Conservation (phyloP, 371 early-diverging fungal species). For the Zychaea mexicana region DNA sequence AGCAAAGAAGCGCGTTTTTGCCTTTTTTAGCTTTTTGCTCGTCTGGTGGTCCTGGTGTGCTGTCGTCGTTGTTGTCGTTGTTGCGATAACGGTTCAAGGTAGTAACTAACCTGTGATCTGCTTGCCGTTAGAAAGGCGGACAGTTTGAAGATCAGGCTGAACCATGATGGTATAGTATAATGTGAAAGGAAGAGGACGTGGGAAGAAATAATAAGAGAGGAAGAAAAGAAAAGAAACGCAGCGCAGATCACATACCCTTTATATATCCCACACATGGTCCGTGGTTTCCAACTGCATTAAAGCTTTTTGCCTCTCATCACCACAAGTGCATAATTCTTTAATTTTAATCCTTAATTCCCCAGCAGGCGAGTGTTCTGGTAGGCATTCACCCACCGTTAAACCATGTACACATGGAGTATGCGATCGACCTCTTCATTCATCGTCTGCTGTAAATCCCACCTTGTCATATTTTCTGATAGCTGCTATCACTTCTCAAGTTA, state of each 20-base stretch:
- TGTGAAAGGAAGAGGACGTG: neutral
- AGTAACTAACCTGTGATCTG: slow-evolving; percentile 16
- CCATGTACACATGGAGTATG: too few species aligned
- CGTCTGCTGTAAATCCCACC: neutral
- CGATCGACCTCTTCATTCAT: too few species aligned
- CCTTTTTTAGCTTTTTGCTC: neutral
- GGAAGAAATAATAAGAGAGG: neutral
- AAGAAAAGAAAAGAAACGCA: neutral
- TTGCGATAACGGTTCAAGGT: neutral
- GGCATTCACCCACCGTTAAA: too few species aligned
- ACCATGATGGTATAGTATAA: neutral
- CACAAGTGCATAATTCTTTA: too few species aligned
- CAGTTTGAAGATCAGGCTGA: slow-evolving; percentile 25
- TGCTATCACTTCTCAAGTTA: too few species aligned
- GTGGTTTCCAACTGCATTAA: neutral
- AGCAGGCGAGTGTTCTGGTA: too few species aligned
- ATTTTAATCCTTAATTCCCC: too few species aligned
- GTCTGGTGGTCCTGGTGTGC: neutral
- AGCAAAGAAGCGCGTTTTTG: neutral
- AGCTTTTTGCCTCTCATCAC: neutral
- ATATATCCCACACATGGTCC: neutral
- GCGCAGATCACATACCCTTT: neutral
- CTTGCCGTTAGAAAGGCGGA: slow-evolving; percentile 24
- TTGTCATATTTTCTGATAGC: too few species aligned
- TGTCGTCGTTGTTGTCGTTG: neutral